Conservation (phyloP, 1,284 basidiomycete genomes). For the Sporisorium graminicola region DNA sequence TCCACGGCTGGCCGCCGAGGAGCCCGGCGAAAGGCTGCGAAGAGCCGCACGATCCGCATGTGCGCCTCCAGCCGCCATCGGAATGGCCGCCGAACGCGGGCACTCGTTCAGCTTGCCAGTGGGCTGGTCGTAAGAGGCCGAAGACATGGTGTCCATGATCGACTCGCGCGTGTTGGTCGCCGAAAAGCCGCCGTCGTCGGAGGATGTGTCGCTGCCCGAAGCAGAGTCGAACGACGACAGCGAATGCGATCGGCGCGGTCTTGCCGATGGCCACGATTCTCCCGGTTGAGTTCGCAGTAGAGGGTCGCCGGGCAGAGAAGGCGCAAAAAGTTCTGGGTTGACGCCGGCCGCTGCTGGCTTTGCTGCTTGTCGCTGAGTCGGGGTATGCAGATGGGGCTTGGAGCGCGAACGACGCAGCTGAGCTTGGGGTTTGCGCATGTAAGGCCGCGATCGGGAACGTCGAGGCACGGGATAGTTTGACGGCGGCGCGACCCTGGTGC, state of each 20-base stretch:
- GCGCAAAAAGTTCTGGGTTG: constrained; percentile 39
- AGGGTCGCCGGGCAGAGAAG: constrained; percentile 48
- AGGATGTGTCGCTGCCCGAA: constrained; percentile 31
- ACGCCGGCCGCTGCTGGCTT: constrained; percentile 5
- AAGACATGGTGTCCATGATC: constrained; percentile 14
- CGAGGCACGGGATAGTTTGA: constrained; percentile 32
- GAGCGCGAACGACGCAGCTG: constrained; percentile 48
- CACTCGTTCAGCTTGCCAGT: not conserved
- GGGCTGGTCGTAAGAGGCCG: constrained; percentile 16
- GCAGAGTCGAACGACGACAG: constrained; percentile 27
- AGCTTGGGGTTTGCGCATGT: constrained; percentile 24
- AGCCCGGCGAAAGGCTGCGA: constrained; percentile 19
- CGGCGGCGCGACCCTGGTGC: not conserved
- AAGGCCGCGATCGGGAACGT: constrained; percentile 46
- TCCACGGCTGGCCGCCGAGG: constrained; percentile 27
- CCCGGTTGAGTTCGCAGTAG: constrained; percentile 27
- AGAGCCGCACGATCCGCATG: constrained; percentile 3
- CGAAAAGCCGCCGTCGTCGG: constrained; percentile 18
- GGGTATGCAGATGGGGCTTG: constrained; percentile 35
- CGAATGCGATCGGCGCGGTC: constrained; percentile 23
- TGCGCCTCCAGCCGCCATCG: constrained; percentile 3
- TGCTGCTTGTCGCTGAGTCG: constrained; percentile 16
- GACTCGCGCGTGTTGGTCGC: constrained; percentile 33
- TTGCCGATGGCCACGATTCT: constrained; percentile 49
- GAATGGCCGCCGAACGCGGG: constrained; percentile 14